These are phyloP conservation scores for Uronychia setigera DNA, from an alignment of 73 alveolate genomes.

Conservation along the genomic window DNA sequence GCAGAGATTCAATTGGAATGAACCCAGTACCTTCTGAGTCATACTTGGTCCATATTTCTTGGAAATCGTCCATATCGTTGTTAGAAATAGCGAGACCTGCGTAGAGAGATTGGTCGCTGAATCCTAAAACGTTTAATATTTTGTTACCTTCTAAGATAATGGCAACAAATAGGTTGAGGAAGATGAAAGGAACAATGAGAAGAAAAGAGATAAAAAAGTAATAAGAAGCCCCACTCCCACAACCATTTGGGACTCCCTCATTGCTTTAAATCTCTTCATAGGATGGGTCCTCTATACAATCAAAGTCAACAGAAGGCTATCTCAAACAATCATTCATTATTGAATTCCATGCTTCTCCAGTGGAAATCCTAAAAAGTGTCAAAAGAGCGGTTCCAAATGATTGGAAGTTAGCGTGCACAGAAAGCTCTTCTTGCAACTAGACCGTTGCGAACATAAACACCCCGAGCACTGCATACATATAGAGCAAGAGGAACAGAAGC, in stretches of 20 bases:
- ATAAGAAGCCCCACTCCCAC: conserved; percentile 12
- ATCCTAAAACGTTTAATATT: background rate
- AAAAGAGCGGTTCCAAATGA: conserved; percentile 20
- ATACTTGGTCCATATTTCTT: conserved; percentile 28
- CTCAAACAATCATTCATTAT: conserved; percentile 21
- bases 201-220: conserved; percentile 32
- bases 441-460: conserved; percentile 44
- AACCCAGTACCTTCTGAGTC: conserved; percentile 44
- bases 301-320: background rate
- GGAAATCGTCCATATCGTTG: conserved; percentile 15
- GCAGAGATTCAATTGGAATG: conserved; percentile 2
- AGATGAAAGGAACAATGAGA: conserved; percentile 29
- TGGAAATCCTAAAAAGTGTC: conserved; percentile 18
- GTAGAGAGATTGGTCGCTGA: conserved; percentile 4
- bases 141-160: conserved; percentile 32
- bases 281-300: conserved; percentile 12
- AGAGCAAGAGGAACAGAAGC: conserved; percentile 8
- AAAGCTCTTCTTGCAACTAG: background rate
- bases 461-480: conserved; percentile 56
- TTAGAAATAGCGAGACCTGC: conserved; percentile 7
- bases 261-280: conserved; percentile 15
- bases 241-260: conserved; percentile 34
- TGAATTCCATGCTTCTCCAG: conserved; percentile 57
- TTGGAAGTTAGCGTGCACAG: conserved; percentile 17
- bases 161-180: conserved; percentile 42